Base-by-base conservation (phyloP, 2,329 filamentous ascomycete species). In the Daldinia sp. region DNA sequence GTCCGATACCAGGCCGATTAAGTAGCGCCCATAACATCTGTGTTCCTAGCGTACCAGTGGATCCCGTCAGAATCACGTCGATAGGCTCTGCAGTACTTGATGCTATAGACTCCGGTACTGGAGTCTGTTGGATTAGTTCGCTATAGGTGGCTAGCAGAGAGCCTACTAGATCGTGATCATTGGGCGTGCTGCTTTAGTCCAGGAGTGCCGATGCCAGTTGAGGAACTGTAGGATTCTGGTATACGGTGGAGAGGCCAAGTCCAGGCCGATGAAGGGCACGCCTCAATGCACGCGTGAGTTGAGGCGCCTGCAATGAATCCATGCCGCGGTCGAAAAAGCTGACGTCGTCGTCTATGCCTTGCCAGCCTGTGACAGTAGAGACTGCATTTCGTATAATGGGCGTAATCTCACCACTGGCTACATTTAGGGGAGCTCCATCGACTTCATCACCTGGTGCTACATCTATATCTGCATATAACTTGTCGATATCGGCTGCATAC, bases 271-370 rank as follows among this genome's bases (percentile, higher is more conserved):
- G 63, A 2, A 69, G 59, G 7, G 28, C 41, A n/a, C 72, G 67
- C 5, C 68, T 63, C 2, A 74, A 28, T 0, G 58, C 60, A 4
- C 70, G 60, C 2, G 64, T 68, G 10, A 73, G 54, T 33, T 67
- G 70, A 1, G 73, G 70, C 5, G 71, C 72, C 55, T 72, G 69
- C 18, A 74, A 57, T 1, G 69, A 73, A 54, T 72, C 71, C 66
- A 73, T 69, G 1, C 69, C 72, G 13, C 20, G 15, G 6, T 73
- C 71, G 12, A 74, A 72, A 54, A 73, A 73, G 18, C 55, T 54
- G 1, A 26, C 10, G 4, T 65, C 26, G 13, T 71, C 57, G 2
- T 68, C 66, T 9, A 68, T 12, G 4, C 13, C 37, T 13, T 42
- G 6, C 69, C 56, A 74, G 20, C 42, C 20, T 5, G 20, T 46